Conservation (phyloP, 176 grass and related monocot species). For the Oryza coarctata region DNA sequence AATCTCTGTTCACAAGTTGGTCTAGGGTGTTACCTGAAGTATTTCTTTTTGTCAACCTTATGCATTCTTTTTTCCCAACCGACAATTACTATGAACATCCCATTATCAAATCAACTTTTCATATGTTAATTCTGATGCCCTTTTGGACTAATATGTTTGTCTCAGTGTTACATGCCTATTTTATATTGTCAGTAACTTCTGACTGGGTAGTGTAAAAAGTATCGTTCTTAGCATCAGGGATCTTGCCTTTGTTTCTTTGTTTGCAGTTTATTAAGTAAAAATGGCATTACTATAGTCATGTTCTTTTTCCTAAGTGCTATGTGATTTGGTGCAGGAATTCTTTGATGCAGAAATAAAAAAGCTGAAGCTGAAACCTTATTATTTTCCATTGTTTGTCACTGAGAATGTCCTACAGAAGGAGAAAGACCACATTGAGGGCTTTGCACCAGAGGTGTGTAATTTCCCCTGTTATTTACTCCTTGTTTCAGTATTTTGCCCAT, state of each 20-base stretch:
- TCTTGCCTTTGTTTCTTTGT: constrained; percentile 4
- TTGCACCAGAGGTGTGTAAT: constrained; percentile 84
- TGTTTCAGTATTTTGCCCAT: neutral
- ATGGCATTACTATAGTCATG: neutral
- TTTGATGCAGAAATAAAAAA: constrained; percentile 95
- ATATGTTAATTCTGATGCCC: neutral
- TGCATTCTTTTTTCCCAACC: neutral
- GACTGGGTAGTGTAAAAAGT: neutral
- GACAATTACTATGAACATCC: neutral
- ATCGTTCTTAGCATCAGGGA: neutral
- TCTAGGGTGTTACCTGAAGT: neutral
- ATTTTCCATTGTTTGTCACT: constrained; percentile 97
- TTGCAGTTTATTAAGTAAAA: neutral
- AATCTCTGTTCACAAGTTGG: neutral
- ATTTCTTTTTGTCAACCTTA: neutral
- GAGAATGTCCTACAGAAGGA: constrained; percentile 96
- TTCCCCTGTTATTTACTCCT: neutral
- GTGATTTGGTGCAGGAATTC: constrained; percentile 64
- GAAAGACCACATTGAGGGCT: constrained; percentile 97
- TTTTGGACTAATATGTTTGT: neutral
- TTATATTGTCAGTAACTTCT: neutral
- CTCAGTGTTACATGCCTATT: neutral
- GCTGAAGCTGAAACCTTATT: constrained; percentile 79
- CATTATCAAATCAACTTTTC: neutral
- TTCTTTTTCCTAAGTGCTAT: constrained; percentile 18